Percentiles rank a stretch among this genome's conserved stretches.
phyloP scores from a whole-genome alignment of 306 rosid genomes.

The Rosa chinensis region DNA sequence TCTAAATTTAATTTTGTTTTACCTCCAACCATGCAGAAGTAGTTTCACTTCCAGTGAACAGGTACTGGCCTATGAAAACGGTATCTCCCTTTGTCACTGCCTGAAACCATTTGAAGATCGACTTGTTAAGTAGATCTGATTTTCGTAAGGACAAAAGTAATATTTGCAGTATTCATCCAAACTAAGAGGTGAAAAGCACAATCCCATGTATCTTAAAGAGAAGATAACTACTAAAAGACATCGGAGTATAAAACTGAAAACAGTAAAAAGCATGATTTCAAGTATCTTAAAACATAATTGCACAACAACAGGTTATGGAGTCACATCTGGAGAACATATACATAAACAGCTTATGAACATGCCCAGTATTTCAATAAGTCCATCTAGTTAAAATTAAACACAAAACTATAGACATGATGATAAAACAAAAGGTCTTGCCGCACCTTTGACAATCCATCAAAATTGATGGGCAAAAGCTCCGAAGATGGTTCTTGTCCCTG shows the following conservation, averaged over 20 bases:
- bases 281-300: neutral
- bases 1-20: constrained; percentile 15
- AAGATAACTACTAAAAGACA: neutral
- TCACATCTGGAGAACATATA: neutral
- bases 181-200: neutral
- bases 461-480: constrained; percentile 79
- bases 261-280: neutral
- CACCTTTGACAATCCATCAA: constrained; percentile 84
- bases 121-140: neutral
- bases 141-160: neutral
- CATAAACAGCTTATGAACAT: neutral
- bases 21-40: constrained; percentile 99
- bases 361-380: too few species aligned
- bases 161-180: neutral
- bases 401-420: neutral
- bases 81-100: constrained; percentile 89
- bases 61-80: constrained; percentile 88
- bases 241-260: neutral
- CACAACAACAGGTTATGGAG: neutral
- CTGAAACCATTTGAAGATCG: constrained; percentile 46
- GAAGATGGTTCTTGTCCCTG: constrained; percentile 73
- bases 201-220: neutral
- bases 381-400: neutral
- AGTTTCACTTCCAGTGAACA: constrained; percentile 99
- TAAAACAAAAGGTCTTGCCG: neutral